These are phyloP conservation scores for Boletus subcaerulescens DNA, from an alignment of 768 basidiomycete species.

Conservation along the genomic window DNA sequence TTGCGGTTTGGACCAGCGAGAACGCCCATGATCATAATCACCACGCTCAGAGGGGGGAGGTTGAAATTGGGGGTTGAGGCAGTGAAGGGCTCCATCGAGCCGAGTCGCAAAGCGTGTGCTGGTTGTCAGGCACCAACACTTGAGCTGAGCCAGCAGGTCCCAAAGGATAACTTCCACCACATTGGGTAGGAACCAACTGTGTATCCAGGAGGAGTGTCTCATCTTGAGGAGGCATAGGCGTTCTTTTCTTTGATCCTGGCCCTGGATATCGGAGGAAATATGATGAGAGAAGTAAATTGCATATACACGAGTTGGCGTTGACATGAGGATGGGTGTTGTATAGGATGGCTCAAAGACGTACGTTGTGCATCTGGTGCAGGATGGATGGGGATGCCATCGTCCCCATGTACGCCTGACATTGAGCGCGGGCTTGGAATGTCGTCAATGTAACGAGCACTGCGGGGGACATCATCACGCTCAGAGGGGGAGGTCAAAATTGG, in stretches of 20 bases:
- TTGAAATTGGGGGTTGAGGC: slow-evolving; percentile 3
- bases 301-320: slow-evolving; percentile 26
- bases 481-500: no score
- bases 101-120: slow-evolving; percentile 5
- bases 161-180: slow-evolving; percentile 6
- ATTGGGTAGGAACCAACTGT: slow-evolving; percentile 11
- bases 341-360: slow-evolving; percentile 35
- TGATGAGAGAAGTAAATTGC: slow-evolving; percentile 17
- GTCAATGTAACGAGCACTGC: slow-evolving; percentile 14
- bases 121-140: slow-evolving; percentile 8
- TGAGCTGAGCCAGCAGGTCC: background rate
- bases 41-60: slow-evolving; percentile 6
- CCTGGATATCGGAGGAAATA: slow-evolving; percentile 22
- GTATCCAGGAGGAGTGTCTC: slow-evolving; percentile 26
- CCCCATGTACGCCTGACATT: slow-evolving; percentile 16
- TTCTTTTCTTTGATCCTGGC: slow-evolving; percentile 33
- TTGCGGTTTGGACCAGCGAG: slow-evolving; percentile 14
- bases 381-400: slow-evolving; percentile 16
- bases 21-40: slow-evolving; percentile 16
- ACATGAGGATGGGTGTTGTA: slow-evolving; percentile 27
- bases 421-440: slow-evolving; percentile 19
- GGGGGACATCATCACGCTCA: slow-evolving; percentile 19
- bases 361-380: slow-evolving; percentile 34
- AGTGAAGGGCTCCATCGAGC: slow-evolving; percentile 13
- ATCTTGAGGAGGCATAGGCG: slow-evolving; percentile 38